Conservation (phyloP, 1,284 basidiomycete species). For the Irpex sp. region DNA sequence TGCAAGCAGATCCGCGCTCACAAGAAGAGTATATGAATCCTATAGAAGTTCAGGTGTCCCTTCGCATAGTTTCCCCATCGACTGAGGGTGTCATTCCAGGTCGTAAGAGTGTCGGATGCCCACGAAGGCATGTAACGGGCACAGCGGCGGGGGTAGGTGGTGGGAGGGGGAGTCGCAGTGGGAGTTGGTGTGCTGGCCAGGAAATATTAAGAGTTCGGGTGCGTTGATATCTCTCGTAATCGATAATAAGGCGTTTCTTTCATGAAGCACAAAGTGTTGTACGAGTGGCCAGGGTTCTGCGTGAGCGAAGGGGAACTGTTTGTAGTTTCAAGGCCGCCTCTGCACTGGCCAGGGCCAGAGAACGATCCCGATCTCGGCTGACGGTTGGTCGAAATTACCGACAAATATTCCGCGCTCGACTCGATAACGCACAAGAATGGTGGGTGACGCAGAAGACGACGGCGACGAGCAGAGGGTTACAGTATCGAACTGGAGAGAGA, state of each 20-base stretch:
- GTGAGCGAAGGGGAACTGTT: background rate
- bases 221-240: background rate
- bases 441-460: background rate
- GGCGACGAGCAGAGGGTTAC: background rate
- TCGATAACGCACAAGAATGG: too few relatives aligned
- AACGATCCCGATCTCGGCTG: background rate
- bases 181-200: background rate
- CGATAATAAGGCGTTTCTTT: background rate
- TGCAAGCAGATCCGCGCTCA: slow-evolving; percentile 26
- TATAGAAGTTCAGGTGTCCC: slow-evolving; percentile 67
- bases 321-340: background rate
- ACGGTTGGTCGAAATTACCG: background rate
- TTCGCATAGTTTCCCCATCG: slow-evolving; percentile 22
- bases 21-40: slow-evolving; percentile 57
- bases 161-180: background rate
- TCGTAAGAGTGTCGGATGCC: background rate
- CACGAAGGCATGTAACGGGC: slow-evolving; percentile 1
- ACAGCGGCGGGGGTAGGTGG: background rate
- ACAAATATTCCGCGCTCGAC: background rate
- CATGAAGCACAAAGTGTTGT: background rate
- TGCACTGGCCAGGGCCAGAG: background rate
- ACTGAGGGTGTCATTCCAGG: slow-evolving; percentile 5
- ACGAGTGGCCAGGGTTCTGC: background rate
- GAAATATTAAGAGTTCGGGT: background rate
- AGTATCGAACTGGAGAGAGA: background rate